phyloP scores from a whole-genome alignment of 306 rosid species.

The Pterocarpus santalinus region DNA sequence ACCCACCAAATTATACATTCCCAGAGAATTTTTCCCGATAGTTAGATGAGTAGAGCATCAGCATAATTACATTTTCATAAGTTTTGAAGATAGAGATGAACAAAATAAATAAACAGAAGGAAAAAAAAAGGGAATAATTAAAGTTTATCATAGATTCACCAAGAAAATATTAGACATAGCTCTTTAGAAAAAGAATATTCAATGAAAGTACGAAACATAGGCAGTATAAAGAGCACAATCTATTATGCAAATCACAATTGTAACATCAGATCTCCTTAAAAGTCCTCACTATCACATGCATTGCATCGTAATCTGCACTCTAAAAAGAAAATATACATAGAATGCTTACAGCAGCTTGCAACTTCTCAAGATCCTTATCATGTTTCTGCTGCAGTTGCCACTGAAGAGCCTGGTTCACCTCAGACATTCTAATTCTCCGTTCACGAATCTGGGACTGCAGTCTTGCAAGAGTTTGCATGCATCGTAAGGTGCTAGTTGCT shows the following conservation, averaged over 20 bases:
- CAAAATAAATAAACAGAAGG: background rate
- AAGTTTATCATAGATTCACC: slow-evolving; percentile 9
- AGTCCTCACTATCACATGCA: background rate
- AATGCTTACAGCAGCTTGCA: slow-evolving; percentile 66
- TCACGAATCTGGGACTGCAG: slow-evolving; percentile 83
- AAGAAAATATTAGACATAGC: background rate
- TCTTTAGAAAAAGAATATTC: background rate
- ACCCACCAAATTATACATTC: slow-evolving; percentile 4
- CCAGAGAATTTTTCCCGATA: background rate
- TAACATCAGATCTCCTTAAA: background rate
- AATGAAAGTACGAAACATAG: background rate
- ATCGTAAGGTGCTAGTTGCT: slow-evolving; percentile 74
- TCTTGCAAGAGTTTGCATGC: slow-evolving; percentile 90
- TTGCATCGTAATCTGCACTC: background rate
- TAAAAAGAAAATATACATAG: slow-evolving; percentile 17
- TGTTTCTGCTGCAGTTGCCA: slow-evolving; percentile 69
- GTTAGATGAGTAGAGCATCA: background rate
- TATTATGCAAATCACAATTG: slow-evolving; percentile 5
- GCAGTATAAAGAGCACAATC: background rate
- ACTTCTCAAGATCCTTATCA: slow-evolving; percentile 71
- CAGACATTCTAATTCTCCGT: slow-evolving; percentile 80
- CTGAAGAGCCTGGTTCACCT: slow-evolving; percentile 86
- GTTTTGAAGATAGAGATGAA: background rate
- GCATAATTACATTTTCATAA: slow-evolving; percentile 6
- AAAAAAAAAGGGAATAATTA: background rate